Evolutionary conservation across 495 filamentous ascomycete species (phyloP), one percentile per base, ranked within the genome.

Genomic region (Chaetomium cochliodes): DNA sequence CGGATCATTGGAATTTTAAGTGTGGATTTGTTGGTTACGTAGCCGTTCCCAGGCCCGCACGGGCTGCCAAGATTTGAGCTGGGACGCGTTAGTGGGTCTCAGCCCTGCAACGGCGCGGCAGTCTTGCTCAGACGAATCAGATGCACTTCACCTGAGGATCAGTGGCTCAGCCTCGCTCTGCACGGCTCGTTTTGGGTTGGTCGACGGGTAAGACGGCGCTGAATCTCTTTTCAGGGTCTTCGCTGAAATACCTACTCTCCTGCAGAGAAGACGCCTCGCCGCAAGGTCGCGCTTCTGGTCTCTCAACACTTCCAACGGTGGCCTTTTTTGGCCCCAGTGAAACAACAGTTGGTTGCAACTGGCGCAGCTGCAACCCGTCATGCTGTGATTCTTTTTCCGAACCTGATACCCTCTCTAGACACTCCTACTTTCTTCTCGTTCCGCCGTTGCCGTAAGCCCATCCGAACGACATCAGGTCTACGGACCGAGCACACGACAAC

Each of bases 91-190:
- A n/a, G 47, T 23, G 47, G 59, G 23, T 1, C 30, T 26, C 59
- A 30, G 47, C 47, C 59, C 22, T 44, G 47, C 47, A 41, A n/a
- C 58, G 30, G 3, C 30, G 39, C 50, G 23, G 1, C 6, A 11
- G 16, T 8, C 15, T 11, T 1, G 25, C 13, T 33, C 25, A 30
- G 60, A 44, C 51, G 51, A 56, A 63, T 63, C 60, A 56, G 39
- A 42, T 7, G 37, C 41, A 9, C 51, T 18, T 4, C 39, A 23
- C 23, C 1, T 18, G 39, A 22, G 8, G 20, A 39, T 50, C 28
- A 4, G 26, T 23, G 42, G 53, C 61, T 63, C 52, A 63, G 61
- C 61, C 61, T 57, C 53, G 61, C 23, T 20, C 26, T 23, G 60
- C 41, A 18, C 51, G 20, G 18, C 60, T 63, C 60, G 23, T 47